Percentiles rank a stretch among this genome's conserved stretches.
phyloP scores from a whole-genome alignment of 139 green algal species.

The Tetradesmus obliquus region DNA sequence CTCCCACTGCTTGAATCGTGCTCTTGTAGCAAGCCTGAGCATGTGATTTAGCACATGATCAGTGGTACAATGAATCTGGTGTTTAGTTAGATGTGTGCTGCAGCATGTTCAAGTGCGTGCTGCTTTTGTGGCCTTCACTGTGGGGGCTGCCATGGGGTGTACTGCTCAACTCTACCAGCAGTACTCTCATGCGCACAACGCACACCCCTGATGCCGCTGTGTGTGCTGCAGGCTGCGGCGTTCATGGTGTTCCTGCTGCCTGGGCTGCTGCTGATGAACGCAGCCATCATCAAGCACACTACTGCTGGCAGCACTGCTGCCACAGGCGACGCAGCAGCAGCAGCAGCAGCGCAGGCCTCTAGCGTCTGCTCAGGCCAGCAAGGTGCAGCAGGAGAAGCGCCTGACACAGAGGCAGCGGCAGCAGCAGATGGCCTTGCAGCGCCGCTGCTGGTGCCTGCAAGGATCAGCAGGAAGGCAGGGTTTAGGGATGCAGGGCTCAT shows the following conservation, averaged over 20 bases:
- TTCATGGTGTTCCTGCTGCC: constrained; percentile 80
- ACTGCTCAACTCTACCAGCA: no score
- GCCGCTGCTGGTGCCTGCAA: constrained; percentile 21
- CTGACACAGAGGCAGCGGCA: background rate
- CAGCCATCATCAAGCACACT: constrained; percentile 45
- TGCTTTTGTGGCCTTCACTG: no score
- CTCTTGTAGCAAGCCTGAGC: no score
- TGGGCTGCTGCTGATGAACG: constrained; percentile 56
- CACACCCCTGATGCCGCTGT: background rate
- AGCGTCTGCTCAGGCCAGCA: background rate
- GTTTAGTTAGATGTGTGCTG: no score
- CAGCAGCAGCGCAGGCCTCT: background rate
- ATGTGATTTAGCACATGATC: no score
- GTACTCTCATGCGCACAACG: no score
- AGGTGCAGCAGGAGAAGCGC: background rate
- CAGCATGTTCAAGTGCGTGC: no score
- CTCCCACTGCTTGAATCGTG: no score
- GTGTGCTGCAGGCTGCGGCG: background rate
- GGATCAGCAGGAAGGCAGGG: constrained; percentile 30
- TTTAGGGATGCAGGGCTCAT: constrained; percentile 32
- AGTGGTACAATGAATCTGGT: no score
- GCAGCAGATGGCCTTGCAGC: background rate
- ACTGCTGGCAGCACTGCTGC: background rate
- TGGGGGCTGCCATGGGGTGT: no score
- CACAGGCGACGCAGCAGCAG: background rate